A percentile compares a stretch with the other conserved stretches of the same genome.
phyloP scores from a whole-genome alignment of 108 stramenopile genomes.

The Fragilariopsis cylindrus region DNA sequence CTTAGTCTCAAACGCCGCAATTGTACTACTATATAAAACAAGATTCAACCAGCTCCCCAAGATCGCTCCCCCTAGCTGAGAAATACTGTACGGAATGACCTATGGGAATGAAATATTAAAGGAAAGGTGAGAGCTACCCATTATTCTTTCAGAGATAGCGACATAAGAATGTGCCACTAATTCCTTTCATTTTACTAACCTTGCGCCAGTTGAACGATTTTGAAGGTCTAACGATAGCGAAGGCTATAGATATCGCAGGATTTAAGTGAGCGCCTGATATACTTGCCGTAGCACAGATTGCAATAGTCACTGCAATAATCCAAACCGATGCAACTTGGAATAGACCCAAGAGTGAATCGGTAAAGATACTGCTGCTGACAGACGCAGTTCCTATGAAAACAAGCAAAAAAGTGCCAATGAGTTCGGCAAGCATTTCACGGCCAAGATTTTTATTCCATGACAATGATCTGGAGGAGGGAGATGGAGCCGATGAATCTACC shows the following conservation, averaged over 20 bases:
- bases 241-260: conserved; percentile 49
- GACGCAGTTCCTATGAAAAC: conserved; percentile 50
- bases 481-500: neutral
- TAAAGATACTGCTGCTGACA: conserved; percentile 48
- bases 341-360: conserved; percentile 46
- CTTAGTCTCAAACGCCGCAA: conserved; percentile 37
- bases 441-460: neutral
- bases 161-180: too few species aligned
- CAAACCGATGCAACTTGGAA: conserved; percentile 60
- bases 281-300: conserved; percentile 45
- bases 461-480: neutral
- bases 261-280: conserved; percentile 59
- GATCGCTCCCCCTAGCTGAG: conserved; percentile 48
- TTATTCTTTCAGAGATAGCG: too few species aligned
- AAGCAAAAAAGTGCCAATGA: conserved; percentile 55
- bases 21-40: conserved; percentile 35
- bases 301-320: conserved; percentile 58
- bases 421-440: conserved; percentile 59
- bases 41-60: conserved; percentile 41
- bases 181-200: neutral
- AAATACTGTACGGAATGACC: conserved; percentile 42
- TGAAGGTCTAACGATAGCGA: conserved; percentile 44
- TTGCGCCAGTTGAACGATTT: conserved; percentile 12
- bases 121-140: neutral
- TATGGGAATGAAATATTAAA: conserved; percentile 3